A percentile compares a stretch with the other conserved stretches of the same genome.
Evolutionary conservation across 208 protist genomes (phyloP).

Genomic region (Phytomonas serpens): DNA sequence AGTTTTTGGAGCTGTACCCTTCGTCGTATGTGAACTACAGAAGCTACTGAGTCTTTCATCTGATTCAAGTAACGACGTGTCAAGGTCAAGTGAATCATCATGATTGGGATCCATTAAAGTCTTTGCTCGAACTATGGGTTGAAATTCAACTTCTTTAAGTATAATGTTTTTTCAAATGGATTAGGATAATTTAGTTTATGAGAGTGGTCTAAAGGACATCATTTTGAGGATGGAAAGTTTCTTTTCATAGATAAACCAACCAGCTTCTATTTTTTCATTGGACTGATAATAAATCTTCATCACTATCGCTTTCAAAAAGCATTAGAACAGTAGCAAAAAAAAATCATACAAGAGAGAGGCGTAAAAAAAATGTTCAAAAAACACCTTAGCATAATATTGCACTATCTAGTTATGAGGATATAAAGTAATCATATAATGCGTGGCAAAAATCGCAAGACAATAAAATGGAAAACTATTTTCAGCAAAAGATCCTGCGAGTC

Average conservation of each 20-base stretch:
- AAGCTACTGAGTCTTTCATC: background rate
- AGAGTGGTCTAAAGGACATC: background rate
- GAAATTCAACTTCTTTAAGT: background rate
- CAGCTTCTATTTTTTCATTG: background rate
- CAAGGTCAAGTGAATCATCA: background rate
- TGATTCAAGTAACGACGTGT: background rate
- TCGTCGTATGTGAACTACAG: background rate
- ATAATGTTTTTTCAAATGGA: background rate
- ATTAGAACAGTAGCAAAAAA: background rate
- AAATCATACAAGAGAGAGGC: background rate
- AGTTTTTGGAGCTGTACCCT: background rate
- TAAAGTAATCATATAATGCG: slow-evolving; percentile 2
- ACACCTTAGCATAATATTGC: slow-evolving; percentile 2
- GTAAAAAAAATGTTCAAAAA: background rate
- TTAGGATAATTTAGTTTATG: background rate
- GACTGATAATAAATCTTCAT: background rate
- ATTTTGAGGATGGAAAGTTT: background rate
- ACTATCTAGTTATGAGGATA: background rate
- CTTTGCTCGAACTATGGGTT: background rate
- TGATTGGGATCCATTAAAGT: background rate
- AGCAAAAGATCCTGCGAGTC: background rate
- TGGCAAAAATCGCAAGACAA: background rate
- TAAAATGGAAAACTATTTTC: background rate
- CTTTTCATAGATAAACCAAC: background rate
- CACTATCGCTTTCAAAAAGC: background rate